Evolutionary conservation across 768 basidiomycete species (phyloP), one percentile per base, ranked within the genome.

Genomic region (Suillus lakei): DNA sequence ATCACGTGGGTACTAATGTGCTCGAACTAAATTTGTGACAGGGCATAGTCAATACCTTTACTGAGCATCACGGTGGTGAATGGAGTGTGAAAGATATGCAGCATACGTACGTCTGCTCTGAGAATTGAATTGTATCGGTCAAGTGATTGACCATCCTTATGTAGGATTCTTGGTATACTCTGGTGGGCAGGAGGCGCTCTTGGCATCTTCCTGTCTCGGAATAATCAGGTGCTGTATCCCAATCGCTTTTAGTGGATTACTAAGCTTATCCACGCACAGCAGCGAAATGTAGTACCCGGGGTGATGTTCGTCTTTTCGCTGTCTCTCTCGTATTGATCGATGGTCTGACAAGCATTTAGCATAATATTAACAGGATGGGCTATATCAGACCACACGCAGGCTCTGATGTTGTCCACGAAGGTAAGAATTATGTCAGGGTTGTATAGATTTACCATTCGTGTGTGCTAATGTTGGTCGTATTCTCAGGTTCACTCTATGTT

Each of bases 81-180:
- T 97, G 96, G 96, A 91, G 88, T 3, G 91, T 90, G 61, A 96
- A 97, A 75, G 96, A 97, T 75, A 92, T 96, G 92, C 95, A 96
- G 71, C 95, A 97, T 76, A 95, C 93, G 88, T 93, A 72, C 68
- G 91, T 82, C 7, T 50, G 48, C 16, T n/a, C 48, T 12, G 65
- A 13, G 56, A 26, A 32, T 12, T 43, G 56, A 26, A 32, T 12
- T 43, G 26, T 51, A 7, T 28, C n/a, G 21, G 30, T 64, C 13
- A 41, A 43, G 67, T 67, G 51, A 67, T 61, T 16, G 18, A 60
- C 43, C 56, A 4, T 10, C 44, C 41, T 16, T 43, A 12, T 59
- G 3, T 62, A 93, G 91, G 3, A 86, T 91, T 60, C 79, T 95
- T 54, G 74, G 74, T 18, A 23, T 76, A 2, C n/a, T 77, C 13